Evolutionary conservation across 805 yeast genomes (phyloP), one percentile per base, ranked within the genome.

Genomic region (Candida maris): DNA sequence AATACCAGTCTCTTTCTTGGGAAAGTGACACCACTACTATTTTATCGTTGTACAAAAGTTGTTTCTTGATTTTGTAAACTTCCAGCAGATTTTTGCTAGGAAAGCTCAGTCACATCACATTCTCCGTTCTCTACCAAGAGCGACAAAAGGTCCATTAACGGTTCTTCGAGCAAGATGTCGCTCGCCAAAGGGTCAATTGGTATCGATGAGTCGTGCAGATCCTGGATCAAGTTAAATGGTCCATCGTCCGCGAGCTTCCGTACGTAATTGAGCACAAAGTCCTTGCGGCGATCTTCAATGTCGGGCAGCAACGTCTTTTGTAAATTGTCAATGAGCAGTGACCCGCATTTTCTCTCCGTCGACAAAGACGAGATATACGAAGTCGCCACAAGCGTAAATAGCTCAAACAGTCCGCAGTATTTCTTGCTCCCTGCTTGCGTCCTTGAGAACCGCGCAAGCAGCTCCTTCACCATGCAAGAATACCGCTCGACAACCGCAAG

Each of bases 221-320:
- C 32, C 16, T 17, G 19, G 7, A 29, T 29, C 13, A 29, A 13
- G 9, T 17, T 29, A 17, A 29, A 29, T 8, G 32, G 32, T 14
- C 32, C 16, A 8, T 17, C 32, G 21, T 29, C 21, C 7, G 32
- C 16, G 23, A 29, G 13, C 21, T 29, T 13, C 13, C 13, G 12
- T 8, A 29, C 16, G 32, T 29, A 29, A 9, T 29, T 17, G 13
- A 9, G 9, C 12, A 29, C 32, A 29, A 29, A 29, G 19, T 17
- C 16, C 14, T 17, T 29, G 8, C 32, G 8, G 8, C 16, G 23
- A 13, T 17, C 16, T 17, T 29, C 32, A 15, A 9, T 13, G 13
- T 15, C 32, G 7, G 13, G 19, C 9, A 7, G 8, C 8, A 29
- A 7, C 12, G 32, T 29, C 13, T 17, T 29, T 10, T 13, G 16